Percentiles rank a stretch among this genome's conserved stretches.
Conservation (phyloP, 2,329 filamentous ascomycete species). For the Alternaria viburni region DNA sequence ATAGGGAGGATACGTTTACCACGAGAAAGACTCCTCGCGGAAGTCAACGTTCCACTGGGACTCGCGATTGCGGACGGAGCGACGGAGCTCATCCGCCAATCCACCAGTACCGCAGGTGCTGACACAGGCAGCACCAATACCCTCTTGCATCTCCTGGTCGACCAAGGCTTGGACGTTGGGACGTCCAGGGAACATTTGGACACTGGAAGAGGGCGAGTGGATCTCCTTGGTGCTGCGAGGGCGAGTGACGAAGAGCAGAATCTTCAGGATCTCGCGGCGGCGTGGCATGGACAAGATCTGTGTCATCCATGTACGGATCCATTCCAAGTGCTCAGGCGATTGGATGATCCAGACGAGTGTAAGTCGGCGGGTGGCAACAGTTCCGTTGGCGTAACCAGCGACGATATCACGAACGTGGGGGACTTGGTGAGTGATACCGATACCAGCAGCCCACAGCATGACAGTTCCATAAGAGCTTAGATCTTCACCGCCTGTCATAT, state of each 20-base stretch:
- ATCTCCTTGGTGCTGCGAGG: constrained; percentile 85
- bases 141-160: constrained; percentile 78
- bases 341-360: constrained; percentile 93
- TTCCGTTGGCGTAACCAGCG: constrained; percentile 66
- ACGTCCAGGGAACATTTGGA: constrained; percentile 90
- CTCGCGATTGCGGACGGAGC: constrained; percentile 69
- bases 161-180: constrained; percentile 83
- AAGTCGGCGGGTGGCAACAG: constrained; percentile 79
- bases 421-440: constrained; percentile 94
- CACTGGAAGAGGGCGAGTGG: constrained; percentile 74
- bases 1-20: constrained; percentile 48
- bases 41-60: constrained; percentile 74
- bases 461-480: constrained; percentile 92
- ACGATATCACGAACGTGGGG: constrained; percentile 78
- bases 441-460: constrained; percentile 88
- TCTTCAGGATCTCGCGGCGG: constrained; percentile 80
- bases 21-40: constrained; percentile 78
- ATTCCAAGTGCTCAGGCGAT: constrained; percentile 86
- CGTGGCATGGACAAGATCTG: constrained; percentile 80
- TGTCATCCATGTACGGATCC: constrained; percentile 92
- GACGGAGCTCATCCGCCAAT: constrained; percentile 76
- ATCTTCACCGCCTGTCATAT: constrained; percentile 69
- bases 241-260: constrained; percentile 89
- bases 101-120: constrained; percentile 78
- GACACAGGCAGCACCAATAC: constrained; percentile 88